Evolutionary conservation across 306 rosid species (phyloP).

Genomic region (Vigna mungo): DNA sequence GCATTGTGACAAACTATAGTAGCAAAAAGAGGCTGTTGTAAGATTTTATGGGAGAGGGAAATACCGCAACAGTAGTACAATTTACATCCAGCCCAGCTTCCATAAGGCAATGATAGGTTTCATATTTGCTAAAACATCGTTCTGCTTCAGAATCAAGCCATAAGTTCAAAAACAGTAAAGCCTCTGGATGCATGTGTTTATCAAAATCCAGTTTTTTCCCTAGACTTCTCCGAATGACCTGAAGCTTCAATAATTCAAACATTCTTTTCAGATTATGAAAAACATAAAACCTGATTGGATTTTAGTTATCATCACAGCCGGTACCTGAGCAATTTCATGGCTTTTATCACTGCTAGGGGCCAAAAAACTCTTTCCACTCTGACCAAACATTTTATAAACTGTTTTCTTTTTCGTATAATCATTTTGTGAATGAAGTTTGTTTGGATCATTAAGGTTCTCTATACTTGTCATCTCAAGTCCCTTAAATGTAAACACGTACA

Average conservation of each 20-base stretch:
- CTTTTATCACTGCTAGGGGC: constrained; percentile 50
- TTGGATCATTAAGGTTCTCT: constrained; percentile 42
- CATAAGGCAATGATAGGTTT: constrained; percentile 52
- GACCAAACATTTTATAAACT: constrained; percentile 43
- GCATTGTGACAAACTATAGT: background rate
- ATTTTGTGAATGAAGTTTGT: constrained; percentile 43
- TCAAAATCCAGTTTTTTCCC: constrained; percentile 48
- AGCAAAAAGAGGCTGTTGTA: background rate
- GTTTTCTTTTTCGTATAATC: constrained; percentile 31
- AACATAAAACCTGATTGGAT: constrained; percentile 18
- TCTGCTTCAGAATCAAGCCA: constrained; percentile 79
- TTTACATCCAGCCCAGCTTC: constrained; percentile 54
- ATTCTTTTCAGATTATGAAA: constrained; percentile 18
- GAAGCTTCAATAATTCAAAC: constrained; percentile 42
- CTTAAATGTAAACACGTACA: constrained; percentile 48
- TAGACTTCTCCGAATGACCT: constrained; percentile 50
- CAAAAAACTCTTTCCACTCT: constrained; percentile 45
- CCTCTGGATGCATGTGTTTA: constrained; percentile 59
- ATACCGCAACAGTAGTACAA: constrained; percentile 49
- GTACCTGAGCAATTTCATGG: constrained; percentile 59
- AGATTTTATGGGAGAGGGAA: constrained; percentile 30
- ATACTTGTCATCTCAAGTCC: constrained; percentile 49
- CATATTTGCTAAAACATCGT: constrained; percentile 56
- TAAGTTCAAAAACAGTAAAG: constrained; percentile 53
- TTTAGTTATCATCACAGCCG: constrained; percentile 7